phyloP scores from a whole-genome alignment of 2,329 filamentous ascomycete species.

The Aspergillus flavus region DNA sequence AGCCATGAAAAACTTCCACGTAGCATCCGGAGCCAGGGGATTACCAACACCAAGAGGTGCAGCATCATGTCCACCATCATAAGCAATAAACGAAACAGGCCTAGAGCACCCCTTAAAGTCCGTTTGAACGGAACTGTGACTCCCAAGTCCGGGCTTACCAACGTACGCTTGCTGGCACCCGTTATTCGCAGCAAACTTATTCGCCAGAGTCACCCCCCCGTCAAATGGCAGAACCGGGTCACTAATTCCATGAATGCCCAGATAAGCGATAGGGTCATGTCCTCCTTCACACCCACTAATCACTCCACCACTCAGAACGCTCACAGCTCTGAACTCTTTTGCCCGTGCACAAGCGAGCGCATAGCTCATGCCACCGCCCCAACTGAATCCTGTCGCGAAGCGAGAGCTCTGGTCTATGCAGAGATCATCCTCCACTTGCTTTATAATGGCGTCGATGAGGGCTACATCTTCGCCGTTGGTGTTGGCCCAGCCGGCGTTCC shows the following conservation, averaged over 20 bases:
- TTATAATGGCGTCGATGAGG: constrained; percentile 37
- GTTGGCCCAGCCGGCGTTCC: constrained; percentile 49
- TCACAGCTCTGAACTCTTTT: constrained; percentile 21
- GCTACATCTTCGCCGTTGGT: constrained; percentile 42
- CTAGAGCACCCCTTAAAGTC: constrained; percentile 16
- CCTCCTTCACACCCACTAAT: constrained; percentile 42
- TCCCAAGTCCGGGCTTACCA: constrained; percentile 10
- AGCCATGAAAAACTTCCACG: constrained; percentile 18
- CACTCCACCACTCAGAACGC: constrained; percentile 36
- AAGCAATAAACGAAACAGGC: constrained; percentile 20
- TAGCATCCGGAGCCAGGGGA: constrained; percentile 19
- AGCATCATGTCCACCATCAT: constrained; percentile 18
- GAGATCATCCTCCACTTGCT: constrained; percentile 41
- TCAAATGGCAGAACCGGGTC: constrained; percentile 42
- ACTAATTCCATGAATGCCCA: constrained; percentile 43
- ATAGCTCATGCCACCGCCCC: constrained; percentile 48
- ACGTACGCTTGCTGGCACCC: constrained; percentile 31
- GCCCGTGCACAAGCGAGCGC: constrained; percentile 46
- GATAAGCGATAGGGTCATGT: constrained; percentile 44
- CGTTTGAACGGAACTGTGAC: constrained; percentile 9
- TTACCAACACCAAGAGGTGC: constrained; percentile 16
- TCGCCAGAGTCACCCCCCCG: constrained; percentile 39
- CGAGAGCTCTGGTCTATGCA: constrained; percentile 47
- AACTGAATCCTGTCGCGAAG: constrained; percentile 50
- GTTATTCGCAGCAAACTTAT: constrained; percentile 44